phyloP scores from a whole-genome alignment of 768 basidiomycete species.

The Suillus variegatus region DNA sequence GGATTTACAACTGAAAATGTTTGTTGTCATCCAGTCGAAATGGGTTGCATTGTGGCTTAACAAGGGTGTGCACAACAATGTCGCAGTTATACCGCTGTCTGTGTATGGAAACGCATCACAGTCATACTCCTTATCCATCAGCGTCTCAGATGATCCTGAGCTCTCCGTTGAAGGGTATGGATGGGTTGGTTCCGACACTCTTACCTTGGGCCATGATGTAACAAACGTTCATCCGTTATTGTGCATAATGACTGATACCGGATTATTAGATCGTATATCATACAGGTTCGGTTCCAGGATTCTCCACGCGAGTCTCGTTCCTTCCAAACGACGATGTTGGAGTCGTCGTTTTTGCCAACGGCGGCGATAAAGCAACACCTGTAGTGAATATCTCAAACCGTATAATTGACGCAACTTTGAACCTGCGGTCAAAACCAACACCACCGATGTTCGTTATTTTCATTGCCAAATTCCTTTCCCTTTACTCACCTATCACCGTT shows the following conservation, averaged over 20 bases:
- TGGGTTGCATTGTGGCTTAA: slow-evolving; percentile 42
- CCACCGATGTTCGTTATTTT: slow-evolving; percentile 10
- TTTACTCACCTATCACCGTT: background rate
- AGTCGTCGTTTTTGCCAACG: slow-evolving; percentile 37
- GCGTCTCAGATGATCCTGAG: slow-evolving; percentile 14
- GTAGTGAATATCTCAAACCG: slow-evolving; percentile 14
- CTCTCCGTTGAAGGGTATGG: slow-evolving; percentile 39
- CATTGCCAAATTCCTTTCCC: background rate
- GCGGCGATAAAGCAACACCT: slow-evolving; percentile 17
- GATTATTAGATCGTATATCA: slow-evolving; percentile 36
- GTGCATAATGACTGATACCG: background rate
- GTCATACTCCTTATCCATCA: slow-evolving; percentile 27
- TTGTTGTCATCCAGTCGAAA: slow-evolving; percentile 29
- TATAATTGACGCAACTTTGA: slow-evolving; percentile 27
- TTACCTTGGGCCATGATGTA: slow-evolving; percentile 43
- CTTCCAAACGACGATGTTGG: slow-evolving; percentile 39
- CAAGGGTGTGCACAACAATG: slow-evolving; percentile 31
- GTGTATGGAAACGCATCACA: slow-evolving; percentile 33
- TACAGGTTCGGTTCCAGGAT: slow-evolving; percentile 36
- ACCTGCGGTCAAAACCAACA: slow-evolving; percentile 4
- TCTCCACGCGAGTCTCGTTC: slow-evolving; percentile 32
- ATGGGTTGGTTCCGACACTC: slow-evolving; percentile 44
- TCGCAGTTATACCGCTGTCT: slow-evolving; percentile 33
- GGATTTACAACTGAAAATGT: background rate
- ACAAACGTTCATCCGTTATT: slow-evolving; percentile 4